A percentile compares a stretch with the other conserved stretches of the same genome.
These are phyloP conservation scores for Lasiodiplodia gonubiensis DNA, from an alignment of 2,329 filamentous ascomycete genomes.

Conservation along the genomic window DNA sequence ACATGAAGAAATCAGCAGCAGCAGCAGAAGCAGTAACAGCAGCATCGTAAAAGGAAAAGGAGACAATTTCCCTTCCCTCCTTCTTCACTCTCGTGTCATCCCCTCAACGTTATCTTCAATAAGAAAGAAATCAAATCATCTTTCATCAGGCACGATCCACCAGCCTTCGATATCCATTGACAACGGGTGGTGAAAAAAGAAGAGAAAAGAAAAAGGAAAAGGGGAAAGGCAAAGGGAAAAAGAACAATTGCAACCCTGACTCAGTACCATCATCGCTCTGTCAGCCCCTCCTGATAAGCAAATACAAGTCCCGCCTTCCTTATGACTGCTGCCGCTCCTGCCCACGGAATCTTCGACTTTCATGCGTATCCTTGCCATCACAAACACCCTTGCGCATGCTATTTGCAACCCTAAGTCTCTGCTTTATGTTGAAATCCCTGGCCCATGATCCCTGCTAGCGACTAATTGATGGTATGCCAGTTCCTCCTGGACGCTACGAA, in stretches of 20 bases:
- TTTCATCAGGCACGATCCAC: neutral
- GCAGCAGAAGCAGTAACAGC: neutral
- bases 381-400: neutral
- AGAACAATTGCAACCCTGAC: neutral
- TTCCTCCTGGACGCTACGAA: neutral
- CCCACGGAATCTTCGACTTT: neutral
- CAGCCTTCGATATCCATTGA: neutral
- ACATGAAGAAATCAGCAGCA: neutral
- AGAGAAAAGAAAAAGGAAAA: neutral
- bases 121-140: neutral
- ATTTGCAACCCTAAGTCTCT: neutral
- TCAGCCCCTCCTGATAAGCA: slow-evolving; percentile 2
- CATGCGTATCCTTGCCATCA: neutral
- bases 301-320: slow-evolving; percentile 4
- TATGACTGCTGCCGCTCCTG: neutral
- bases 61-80: neutral
- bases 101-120: neutral
- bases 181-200: neutral
- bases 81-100: neutral
- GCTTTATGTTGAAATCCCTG: neutral
- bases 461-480: neutral
- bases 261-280: neutral
- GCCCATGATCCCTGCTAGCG: neutral
- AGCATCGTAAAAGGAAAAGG: neutral
- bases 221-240: neutral